Evolutionary conservation across 2,329 filamentous ascomycete genomes (phyloP), one percentile per base, ranked within the genome.

Genomic region (Xylariaceae sp.): DNA sequence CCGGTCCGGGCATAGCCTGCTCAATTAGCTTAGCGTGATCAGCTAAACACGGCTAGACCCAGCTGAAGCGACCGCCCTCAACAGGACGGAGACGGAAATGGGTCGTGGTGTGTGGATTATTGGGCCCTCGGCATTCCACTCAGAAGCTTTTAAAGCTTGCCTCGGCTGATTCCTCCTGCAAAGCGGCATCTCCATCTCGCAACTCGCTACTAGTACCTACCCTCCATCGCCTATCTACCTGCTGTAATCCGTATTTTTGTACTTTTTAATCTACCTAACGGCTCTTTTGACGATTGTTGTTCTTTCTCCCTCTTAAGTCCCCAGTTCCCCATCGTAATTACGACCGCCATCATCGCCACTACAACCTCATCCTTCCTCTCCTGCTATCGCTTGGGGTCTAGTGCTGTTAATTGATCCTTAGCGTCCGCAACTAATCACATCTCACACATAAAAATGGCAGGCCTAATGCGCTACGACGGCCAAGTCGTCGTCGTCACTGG

Each of bases 401-500:
- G 55, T 37, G 35, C 50, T 50, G 47, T 54, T 63, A 60, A 55
- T 37, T 23, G 5, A 30, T 50, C 37, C 18, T 3, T 30, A 35
- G 7, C 8, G 9, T 55, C 35, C 37, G 60, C 51, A 62, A 55
- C 60, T 58, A 47, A 60, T 57, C 50, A 34, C 64, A 67, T 57
- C 23, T 30, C 23, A 30, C 23, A 30, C 23, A 30, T 30, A 30
- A 30, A 30, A 39, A 73, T 73, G 71, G 65, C 71, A 53, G 66
- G 66, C 44, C 68, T 71, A 65, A 64, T 92, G 71, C 83, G 89
- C 71, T 96, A 88, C 74, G 92, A 95, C 77, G 88, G 87, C 77
- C 90, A 94, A 81, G 91, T 90, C 67, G 89, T 92, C 69, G 90
- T 96, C 66, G 87, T 96, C 66, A 96, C 90, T 52, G 91, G 90